These are phyloP conservation scores for Camelina hispida DNA, from an alignment of 345 rosid genomes.

Conservation along the genomic window DNA sequence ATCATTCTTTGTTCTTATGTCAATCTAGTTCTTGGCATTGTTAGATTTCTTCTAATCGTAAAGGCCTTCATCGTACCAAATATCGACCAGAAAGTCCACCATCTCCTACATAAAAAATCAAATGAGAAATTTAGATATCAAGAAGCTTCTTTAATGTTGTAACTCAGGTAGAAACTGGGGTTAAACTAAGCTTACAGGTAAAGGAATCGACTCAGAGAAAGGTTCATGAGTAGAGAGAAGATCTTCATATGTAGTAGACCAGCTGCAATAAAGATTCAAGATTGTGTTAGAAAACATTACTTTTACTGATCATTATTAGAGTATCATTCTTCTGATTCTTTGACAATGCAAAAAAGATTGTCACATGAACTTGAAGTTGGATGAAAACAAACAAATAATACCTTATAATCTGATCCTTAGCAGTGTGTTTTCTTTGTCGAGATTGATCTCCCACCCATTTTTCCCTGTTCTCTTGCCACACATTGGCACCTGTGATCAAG, in stretches of 20 bases:
- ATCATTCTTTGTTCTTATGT: constrained; percentile 32
- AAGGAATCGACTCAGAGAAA: constrained; percentile 81
- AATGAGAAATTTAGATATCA: not conserved
- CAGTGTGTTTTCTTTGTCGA: constrained; percentile 45
- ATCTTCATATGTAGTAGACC: constrained; percentile 89
- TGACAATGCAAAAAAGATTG: not conserved
- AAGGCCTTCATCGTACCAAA: constrained; percentile 88
- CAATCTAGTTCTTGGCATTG: constrained; percentile 28
- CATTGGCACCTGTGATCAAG: constrained; percentile 57
- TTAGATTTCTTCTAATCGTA: constrained; percentile 64
- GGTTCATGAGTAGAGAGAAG: constrained; percentile 78
- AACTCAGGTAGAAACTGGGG: not conserved
- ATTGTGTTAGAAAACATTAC: constrained; percentile 1
- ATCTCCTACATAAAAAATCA: constrained; percentile 65
- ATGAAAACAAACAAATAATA: constrained; percentile 30
- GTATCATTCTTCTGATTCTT: not conserved
- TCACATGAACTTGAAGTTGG: constrained; percentile 12
- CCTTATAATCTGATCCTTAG: constrained; percentile 84
- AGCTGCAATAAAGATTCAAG: constrained; percentile 58
- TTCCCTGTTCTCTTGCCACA: constrained; percentile 80
- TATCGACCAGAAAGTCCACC: constrained; percentile 93
- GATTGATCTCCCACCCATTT: constrained; percentile 80
- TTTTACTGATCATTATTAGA: not conserved
- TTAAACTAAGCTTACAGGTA: constrained; percentile 61
- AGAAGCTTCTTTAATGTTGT: constrained; percentile 22